Conservation (phyloP, 2,329 filamentous ascomycete species). For the Aspergillus niger region DNA sequence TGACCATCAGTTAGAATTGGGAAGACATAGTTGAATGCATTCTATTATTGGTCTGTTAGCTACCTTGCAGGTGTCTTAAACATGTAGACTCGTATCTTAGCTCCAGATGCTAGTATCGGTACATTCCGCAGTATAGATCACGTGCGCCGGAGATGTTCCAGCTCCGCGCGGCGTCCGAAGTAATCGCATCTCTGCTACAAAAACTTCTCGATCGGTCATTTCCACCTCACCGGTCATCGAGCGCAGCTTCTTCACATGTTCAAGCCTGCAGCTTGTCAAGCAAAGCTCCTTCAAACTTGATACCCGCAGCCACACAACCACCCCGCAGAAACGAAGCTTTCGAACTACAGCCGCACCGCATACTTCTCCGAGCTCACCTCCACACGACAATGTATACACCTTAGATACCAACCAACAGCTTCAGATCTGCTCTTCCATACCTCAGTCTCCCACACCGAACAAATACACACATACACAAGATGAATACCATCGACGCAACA, state of each 20-base stretch:
- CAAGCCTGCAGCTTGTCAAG: not conserved
- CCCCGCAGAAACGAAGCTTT: not conserved
- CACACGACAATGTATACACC: not conserved
- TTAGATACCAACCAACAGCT: not conserved
- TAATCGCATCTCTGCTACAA: not conserved
- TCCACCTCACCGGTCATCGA: not conserved
- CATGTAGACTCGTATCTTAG: not conserved
- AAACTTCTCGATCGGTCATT: not conserved
- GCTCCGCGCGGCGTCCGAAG: not conserved
- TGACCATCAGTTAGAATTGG: not conserved
- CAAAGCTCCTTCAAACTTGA: not conserved
- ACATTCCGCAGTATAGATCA: not conserved
- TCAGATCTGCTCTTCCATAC: not conserved
- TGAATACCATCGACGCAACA: slow-evolving; percentile 68
- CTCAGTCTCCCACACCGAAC: not conserved
- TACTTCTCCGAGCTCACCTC: not conserved
- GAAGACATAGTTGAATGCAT: not conserved
- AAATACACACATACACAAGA: slow-evolving; percentile 31
- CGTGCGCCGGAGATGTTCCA: not conserved
- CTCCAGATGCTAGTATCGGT: not conserved
- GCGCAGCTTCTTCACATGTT: not conserved
- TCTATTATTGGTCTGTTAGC: not conserved
- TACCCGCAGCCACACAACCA: not conserved
- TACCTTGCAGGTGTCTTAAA: not conserved
- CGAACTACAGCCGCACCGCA: not conserved